Conservation (phyloP, 768 basidiomycete species). For the Chalciporus pseudorubinellus region DNA sequence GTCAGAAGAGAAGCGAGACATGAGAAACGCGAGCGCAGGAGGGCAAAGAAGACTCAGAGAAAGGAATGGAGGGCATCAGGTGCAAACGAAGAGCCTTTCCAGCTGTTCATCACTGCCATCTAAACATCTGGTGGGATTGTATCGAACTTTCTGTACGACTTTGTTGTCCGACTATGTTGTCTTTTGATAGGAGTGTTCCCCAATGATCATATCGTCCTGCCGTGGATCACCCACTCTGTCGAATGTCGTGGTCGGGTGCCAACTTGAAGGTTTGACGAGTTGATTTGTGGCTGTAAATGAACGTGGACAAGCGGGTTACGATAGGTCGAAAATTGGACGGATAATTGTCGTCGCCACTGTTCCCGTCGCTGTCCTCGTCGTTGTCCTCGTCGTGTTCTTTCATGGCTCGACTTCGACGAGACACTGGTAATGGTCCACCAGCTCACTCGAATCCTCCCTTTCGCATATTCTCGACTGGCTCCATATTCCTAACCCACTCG, state of each 20-base stretch:
- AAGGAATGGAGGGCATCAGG: slow-evolving; percentile 17
- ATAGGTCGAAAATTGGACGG: not conserved
- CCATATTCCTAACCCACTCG: slow-evolving; percentile 76
- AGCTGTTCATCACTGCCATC: slow-evolving; percentile 17
- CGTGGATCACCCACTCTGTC: too few species aligned
- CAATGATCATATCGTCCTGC: too few species aligned
- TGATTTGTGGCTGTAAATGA: not conserved
- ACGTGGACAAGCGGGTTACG: not conserved
- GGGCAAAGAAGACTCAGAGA: slow-evolving; percentile 12
- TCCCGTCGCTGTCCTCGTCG: too few species aligned
- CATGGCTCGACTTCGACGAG: slow-evolving; percentile 31
- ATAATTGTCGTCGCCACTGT: not conserved
- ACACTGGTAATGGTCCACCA: slow-evolving; percentile 12
- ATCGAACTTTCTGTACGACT: too few species aligned
- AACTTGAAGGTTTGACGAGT: not conserved
- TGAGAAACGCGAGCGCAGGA: slow-evolving; percentile 15
- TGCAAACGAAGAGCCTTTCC: slow-evolving; percentile 18
- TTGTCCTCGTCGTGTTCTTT: not conserved
- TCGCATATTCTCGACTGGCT: slow-evolving; percentile 76
- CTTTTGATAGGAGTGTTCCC: too few species aligned
- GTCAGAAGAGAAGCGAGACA: slow-evolving; percentile 4
- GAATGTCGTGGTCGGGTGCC: not conserved
- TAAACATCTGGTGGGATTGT: not conserved
- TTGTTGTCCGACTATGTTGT: too few species aligned
- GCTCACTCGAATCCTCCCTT: slow-evolving; percentile 31